Evolutionary conservation across 2,329 filamentous ascomycete species (phyloP).

Genomic region (Fusarium illudens): DNA sequence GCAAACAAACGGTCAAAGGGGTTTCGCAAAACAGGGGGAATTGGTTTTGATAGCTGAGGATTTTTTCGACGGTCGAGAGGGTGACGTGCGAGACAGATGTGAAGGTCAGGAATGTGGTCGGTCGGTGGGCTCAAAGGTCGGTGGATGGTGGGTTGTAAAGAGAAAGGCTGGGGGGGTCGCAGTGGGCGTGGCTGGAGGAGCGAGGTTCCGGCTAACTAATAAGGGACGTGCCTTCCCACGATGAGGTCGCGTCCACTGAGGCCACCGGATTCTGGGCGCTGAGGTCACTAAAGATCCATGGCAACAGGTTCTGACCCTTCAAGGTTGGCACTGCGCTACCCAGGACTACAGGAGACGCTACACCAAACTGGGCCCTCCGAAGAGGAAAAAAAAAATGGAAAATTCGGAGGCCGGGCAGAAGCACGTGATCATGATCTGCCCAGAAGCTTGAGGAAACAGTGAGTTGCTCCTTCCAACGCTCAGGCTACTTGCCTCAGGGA

Average conservation of each 20-base stretch:
- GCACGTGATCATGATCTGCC: slow-evolving; percentile 30
- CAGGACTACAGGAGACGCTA: slow-evolving; percentile 26
- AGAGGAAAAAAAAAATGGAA: slow-evolving; percentile 2
- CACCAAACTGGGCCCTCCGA: slow-evolving; percentile 13
- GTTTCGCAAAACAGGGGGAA: slow-evolving; percentile 9
- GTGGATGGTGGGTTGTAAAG: slow-evolving; percentile 39
- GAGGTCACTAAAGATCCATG: slow-evolving; percentile 12
- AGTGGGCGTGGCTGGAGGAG: slow-evolving; percentile 43
- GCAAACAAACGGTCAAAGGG: slow-evolving; percentile 16
- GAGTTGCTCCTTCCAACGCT: neutral
- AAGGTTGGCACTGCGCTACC: slow-evolving; percentile 26
- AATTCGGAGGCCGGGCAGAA: slow-evolving; percentile 11
- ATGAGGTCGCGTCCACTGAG: slow-evolving; percentile 21
- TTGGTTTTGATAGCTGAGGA: slow-evolving; percentile 25
- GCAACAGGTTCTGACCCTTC: slow-evolving; percentile 11
- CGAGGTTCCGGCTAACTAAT: slow-evolving; percentile 38
- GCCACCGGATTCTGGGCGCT: slow-evolving; percentile 26
- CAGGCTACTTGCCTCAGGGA: slow-evolving; percentile 27
- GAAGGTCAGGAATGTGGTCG: slow-evolving; percentile 43
- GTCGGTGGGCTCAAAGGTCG: slow-evolving; percentile 28
- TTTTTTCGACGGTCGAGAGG: slow-evolving; percentile 29
- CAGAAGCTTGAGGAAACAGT: slow-evolving; percentile 8
- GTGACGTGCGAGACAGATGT: slow-evolving; percentile 43
- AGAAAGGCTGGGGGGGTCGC: slow-evolving; percentile 44
- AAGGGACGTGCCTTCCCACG: slow-evolving; percentile 28